phyloP scores from a whole-genome alignment of 2,329 filamentous ascomycete species.

The Mycogone perniciosa region DNA sequence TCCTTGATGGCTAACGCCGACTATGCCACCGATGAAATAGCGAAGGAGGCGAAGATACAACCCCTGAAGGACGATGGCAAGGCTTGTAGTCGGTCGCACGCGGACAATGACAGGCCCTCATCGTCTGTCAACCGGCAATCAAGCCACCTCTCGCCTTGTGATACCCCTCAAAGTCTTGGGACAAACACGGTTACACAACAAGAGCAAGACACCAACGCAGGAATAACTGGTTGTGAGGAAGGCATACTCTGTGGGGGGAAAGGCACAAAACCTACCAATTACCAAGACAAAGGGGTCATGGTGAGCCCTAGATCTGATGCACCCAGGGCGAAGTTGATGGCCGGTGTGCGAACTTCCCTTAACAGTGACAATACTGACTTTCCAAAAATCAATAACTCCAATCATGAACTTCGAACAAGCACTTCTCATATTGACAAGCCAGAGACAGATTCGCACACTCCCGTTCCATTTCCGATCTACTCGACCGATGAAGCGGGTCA shows the following conservation, averaged over 20 bases:
- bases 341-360: not conserved
- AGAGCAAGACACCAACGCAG: not conserved
- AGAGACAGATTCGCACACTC: too few species aligned
- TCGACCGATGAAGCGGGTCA: too few species aligned
- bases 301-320: slow-evolving; percentile 8
- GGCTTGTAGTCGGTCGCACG: too few species aligned
- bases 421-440: too few species aligned
- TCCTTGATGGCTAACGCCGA: too few species aligned
- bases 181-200: not conserved
- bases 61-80: too few species aligned
- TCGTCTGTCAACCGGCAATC: not conserved
- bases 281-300: slow-evolving; percentile 19
- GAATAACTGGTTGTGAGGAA: not conserved
- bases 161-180: not conserved
- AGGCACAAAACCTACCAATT: slow-evolving; percentile 2
- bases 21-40: too few species aligned
- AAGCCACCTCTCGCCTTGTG: not conserved
- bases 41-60: too few species aligned
- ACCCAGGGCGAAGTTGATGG: not conserved
- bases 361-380: not conserved
- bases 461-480: too few species aligned
- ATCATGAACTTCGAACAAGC: too few species aligned
- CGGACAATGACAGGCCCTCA: too few species aligned
- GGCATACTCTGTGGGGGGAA: too few species aligned
- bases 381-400: not conserved